These are phyloP conservation scores for Vaccinium vitisidaea DNA, from an alignment of 148 eudicot species.

Conservation along the genomic window DNA sequence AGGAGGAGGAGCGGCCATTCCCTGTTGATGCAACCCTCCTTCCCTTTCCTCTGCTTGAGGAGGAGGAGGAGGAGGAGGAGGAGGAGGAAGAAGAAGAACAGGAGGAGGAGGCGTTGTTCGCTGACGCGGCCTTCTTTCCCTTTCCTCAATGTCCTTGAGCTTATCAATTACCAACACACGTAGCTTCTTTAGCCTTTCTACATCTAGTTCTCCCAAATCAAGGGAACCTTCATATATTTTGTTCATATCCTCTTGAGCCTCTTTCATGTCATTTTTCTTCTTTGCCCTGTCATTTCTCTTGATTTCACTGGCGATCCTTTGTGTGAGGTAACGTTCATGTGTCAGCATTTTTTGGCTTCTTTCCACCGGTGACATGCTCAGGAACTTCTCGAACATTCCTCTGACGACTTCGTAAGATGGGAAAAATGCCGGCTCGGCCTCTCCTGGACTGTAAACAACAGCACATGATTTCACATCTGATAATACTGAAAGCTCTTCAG, in stretches of 20 bases:
- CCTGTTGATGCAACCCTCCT: too few relatives aligned
- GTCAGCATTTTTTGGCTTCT: slow-evolving; percentile 19
- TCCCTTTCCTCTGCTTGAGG: too few relatives aligned
- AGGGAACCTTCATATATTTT: background rate
- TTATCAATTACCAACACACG: background rate
- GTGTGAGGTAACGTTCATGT: slow-evolving; percentile 23
- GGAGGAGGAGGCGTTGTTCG: background rate
- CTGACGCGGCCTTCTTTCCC: background rate
- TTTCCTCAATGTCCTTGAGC: background rate
- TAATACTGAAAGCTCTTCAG: slow-evolving; percentile 21
- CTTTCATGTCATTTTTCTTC: slow-evolving; percentile 5
- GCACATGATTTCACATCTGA: slow-evolving; percentile 16
- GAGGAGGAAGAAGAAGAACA: background rate
- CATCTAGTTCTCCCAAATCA: background rate
- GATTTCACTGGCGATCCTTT: background rate
- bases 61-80: too few relatives aligned
- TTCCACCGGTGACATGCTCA: slow-evolving; percentile 4
- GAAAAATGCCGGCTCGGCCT: slow-evolving; percentile 3
- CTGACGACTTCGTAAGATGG: slow-evolving; percentile 11
- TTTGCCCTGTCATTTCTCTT: background rate
- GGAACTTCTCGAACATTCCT: slow-evolving; percentile 13
- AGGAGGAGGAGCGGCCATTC: too few relatives aligned
- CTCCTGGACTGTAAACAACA: slow-evolving; percentile 15
- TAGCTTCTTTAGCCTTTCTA: background rate
- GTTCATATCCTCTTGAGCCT: background rate